A percentile compares a stretch with the other conserved stretches of the same genome.
phyloP scores from a whole-genome alignment of 2,329 filamentous ascomycete genomes.

The Diaporthe nobilis region DNA sequence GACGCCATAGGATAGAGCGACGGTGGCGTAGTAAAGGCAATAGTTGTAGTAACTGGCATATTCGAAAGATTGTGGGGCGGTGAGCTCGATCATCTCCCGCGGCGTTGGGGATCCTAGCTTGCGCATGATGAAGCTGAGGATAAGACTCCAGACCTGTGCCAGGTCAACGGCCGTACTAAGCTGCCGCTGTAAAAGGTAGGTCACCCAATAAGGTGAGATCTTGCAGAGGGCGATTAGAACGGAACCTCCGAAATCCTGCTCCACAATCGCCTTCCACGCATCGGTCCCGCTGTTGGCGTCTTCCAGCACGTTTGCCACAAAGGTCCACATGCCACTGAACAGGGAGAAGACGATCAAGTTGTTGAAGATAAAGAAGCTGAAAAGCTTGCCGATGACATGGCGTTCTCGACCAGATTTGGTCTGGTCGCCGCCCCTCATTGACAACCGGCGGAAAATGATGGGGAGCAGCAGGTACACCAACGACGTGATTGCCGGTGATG shows the following conservation, averaged over 20 bases:
- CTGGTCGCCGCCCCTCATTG: constrained; percentile 85
- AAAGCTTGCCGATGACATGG: constrained; percentile 91
- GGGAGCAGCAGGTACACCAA: constrained; percentile 90
- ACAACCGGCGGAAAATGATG: constrained; percentile 89
- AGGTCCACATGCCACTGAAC: constrained; percentile 86
- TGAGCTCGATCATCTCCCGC: constrained; percentile 90
- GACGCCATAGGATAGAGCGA: constrained; percentile 86
- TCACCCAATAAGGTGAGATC: constrained; percentile 93
- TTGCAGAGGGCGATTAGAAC: constrained; percentile 83
- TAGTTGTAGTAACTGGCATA: constrained; percentile 99
- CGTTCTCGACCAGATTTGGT: constrained; percentile 94
- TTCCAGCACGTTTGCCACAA: constrained; percentile 76
- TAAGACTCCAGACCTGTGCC: constrained; percentile 86
- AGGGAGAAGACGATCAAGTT: constrained; percentile 95
- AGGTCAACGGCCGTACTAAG: constrained; percentile 94
- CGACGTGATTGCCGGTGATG: constrained; percentile 88
- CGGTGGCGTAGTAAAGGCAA: constrained; percentile 93
- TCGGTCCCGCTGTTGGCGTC: constrained; percentile 69
- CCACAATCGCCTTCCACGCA: constrained; percentile 77
- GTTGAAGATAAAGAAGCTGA: constrained; percentile 97
- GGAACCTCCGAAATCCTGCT: constrained; percentile 72
- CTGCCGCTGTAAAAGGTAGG: constrained; percentile 92
- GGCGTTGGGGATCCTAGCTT: constrained; percentile 91
- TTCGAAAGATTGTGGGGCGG: constrained; percentile 92
- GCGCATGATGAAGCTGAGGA: constrained; percentile 87